phyloP scores from a whole-genome alignment of 1,284 basidiomycete species.

The Cystobasidiaceae sp. region DNA sequence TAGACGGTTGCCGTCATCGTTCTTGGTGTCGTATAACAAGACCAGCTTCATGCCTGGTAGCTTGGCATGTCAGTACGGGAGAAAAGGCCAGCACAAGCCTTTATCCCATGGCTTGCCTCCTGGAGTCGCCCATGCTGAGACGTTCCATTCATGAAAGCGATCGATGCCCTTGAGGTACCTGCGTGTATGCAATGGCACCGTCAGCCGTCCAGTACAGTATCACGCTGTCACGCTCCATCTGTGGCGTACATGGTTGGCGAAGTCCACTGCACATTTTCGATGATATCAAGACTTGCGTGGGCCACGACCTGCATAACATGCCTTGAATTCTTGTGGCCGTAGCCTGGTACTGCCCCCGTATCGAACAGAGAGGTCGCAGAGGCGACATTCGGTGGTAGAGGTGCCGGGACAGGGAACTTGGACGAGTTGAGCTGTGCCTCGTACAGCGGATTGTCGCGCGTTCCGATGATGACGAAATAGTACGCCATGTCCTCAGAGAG shows the following conservation, averaged over 20 bases:
- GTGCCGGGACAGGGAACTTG: slow-evolving; percentile 28
- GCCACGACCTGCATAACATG: slow-evolving; percentile 97
- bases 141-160: slow-evolving; percentile 94
- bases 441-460: slow-evolving; percentile 44
- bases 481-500: no score
- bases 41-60: slow-evolving; percentile 83
- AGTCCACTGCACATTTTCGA: slow-evolving; percentile 82
- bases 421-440: slow-evolving; percentile 40
- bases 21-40: slow-evolving; percentile 83
- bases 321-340: slow-evolving; percentile 45
- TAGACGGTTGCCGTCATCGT: slow-evolving; percentile 84
- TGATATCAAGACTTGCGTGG: slow-evolving; percentile 81
- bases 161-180: slow-evolving; percentile 91
- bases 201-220: neutral
- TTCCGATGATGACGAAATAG: slow-evolving; percentile 41
- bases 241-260: slow-evolving; percentile 71
- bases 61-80: no score
- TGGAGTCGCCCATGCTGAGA: slow-evolving; percentile 87
- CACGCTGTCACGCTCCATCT: no score
- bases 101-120: slow-evolving; percentile 87
- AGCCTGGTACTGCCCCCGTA: slow-evolving; percentile 26
- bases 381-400: slow-evolving; percentile 21
- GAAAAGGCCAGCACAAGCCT: no score
- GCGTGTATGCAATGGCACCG: neutral
- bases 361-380: slow-evolving; percentile 26